Evolutionary conservation across 2,329 filamentous ascomycete species (phyloP), one percentile per base, ranked within the genome.

Genomic region (Plenodomus biglobosus): DNA sequence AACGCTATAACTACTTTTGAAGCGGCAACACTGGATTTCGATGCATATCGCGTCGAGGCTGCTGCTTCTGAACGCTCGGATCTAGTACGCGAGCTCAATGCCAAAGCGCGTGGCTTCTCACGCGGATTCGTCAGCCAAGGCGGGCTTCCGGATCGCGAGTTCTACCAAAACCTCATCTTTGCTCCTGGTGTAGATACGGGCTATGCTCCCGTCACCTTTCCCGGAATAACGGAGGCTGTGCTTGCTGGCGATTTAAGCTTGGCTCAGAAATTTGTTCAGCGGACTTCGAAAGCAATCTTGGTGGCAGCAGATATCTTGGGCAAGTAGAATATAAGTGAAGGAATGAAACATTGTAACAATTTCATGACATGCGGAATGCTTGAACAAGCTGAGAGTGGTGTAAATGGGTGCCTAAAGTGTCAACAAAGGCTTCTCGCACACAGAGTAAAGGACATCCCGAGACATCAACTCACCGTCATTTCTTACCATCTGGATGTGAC

Each of bases 131-230:
- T 74, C 5, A 68, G 61, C n/a, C 71, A 76, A 42, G 73, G 74
- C 5, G 76, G 75, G 11, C 55, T 78, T 34, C 71, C 73, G 0
- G 68, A 65, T 6, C 61, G 75, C 17, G 68, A 73, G 48, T 77
- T 74, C 47, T 78, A 72, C 57, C 71, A 74, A 48, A 69, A 78
- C 55, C 64, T 76, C 15, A 66, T 77, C 17, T 76, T 75, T 51
- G 75, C 75, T 4, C 76, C 76, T 4, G 75, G 76, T 0, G 46
- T 76, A n/a, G 69, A 71, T 44, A 70, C 66, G 1, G 68, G 66
- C 0, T 70, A 70, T 56, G 66, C 62, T 20, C 61, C 68, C 1
- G 66, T 69, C 15, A 69, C 66, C 3, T 69, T 62, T 43, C 65
- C 66, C 8, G 67, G 61, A 15, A 60, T 72, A 22, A 70, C 65